Evolutionary conservation across 208 protist species (phyloP).

Genomic region (Leishmania turanica): DNA sequence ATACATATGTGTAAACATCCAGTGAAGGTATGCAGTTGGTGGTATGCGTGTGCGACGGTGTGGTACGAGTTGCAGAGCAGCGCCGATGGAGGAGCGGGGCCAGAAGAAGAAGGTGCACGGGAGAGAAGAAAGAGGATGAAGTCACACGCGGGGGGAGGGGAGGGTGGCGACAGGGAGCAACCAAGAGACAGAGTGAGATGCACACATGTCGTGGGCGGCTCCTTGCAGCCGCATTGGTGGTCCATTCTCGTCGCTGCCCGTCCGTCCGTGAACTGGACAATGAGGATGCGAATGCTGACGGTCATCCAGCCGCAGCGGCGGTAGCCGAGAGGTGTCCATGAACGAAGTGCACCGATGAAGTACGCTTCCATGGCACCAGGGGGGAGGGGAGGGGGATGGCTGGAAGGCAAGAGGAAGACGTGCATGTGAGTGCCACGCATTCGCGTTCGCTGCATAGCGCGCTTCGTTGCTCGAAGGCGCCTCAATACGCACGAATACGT

Average conservation of each 20-base stretch:
- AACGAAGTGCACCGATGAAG: neutral
- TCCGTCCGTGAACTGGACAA: neutral
- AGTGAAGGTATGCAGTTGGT: neutral
- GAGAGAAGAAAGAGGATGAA: neutral
- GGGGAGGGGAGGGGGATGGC: neutral
- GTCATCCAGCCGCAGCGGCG: neutral
- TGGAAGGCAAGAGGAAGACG: neutral
- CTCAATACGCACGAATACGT: neutral
- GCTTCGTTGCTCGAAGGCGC: neutral
- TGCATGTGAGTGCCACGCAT: neutral
- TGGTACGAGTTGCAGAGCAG: neutral
- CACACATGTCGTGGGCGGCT: neutral
- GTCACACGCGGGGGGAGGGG: no score
- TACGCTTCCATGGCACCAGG: neutral
- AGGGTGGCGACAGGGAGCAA: neutral
- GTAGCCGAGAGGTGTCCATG: neutral
- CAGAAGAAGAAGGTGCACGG: neutral
- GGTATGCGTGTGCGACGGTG: neutral
- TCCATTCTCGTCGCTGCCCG: neutral
- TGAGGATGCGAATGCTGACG: neutral
- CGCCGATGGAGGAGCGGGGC: neutral
- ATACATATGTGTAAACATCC: neutral
- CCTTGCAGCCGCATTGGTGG: neutral
- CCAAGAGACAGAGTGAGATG: neutral
- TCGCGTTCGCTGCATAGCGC: neutral